Evolutionary conservation across 352 stramenopile species (phyloP), one percentile per base, ranked within the genome.

Genomic region (Globisporangium spinosum): DNA sequence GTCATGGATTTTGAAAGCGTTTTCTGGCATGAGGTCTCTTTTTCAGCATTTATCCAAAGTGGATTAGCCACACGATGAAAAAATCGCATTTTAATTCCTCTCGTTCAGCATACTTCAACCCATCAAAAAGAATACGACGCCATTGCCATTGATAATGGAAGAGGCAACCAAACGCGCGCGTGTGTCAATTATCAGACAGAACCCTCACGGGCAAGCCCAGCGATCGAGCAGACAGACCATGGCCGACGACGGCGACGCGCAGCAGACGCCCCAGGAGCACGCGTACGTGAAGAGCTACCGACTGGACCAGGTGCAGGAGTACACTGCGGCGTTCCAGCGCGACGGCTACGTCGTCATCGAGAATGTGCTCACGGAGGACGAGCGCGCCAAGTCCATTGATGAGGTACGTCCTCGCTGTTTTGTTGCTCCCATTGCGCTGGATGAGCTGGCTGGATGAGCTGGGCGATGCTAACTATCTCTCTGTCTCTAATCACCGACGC

Each of bases 331-430:
- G 17, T 84, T 84, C 71, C 51, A 70, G 15, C 75, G 75, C 63
- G 75, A 84, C 35, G 77, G 77, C 22, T 84, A 71, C 60, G 74
- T 82, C 25, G 72, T 84, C 35, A 78, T 84, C 32, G 77, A 84
- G 59, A 57, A 80, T 64, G 70, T 82, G 29, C 73, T 84, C 23
- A 73, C 47, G 1, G 32, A 49, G 40, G 72, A 78, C 32, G 77
- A 81, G 55, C 69, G 68, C 49, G 58, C 61, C 35, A 70, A 67
- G 62, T 79, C 76, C 25, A 65, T 82, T 56, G 74, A 82, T 55
- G 76, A 82, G 69, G 69, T 75, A 64, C 22, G 29, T 32, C 29
- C 29, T 32, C 29, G 29, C 29, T 32, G 29, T 32, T 32, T 32
- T 32, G 29, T 32, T 32, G 29, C 4, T 32, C 29, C 29, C 29